Base-by-base conservation (phyloP, 805 yeast species). In the Metschnikowia kunwiensis region DNA sequence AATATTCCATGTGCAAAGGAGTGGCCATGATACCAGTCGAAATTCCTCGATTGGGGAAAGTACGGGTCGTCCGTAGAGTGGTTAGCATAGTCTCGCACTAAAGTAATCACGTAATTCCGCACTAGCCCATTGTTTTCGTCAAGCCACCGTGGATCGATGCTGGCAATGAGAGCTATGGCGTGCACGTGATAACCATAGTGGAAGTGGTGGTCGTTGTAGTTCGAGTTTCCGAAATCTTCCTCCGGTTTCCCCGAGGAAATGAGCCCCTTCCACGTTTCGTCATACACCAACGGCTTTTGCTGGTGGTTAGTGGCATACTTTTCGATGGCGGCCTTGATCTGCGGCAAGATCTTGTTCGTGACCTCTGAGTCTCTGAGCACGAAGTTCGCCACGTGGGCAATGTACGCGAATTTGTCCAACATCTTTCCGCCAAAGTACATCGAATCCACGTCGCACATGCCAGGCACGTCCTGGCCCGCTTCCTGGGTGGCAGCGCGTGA, bases 351-450 rank as follows among this genome's bases (percentile, higher is more conserved):
- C 7, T 57, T 57, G 10, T 57, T 48, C 1, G 93, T 73, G 37
- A 82, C 60, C 1, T 53, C 57, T 0, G 60, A 54, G 53, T 89
- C 83, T 13, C 75, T 56, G 29, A 91, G 58, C 13, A 91, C 70
- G 43, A 70, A 79, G 36, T 82, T 79, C 24, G 82, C 78, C 8
- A 80, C 86, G 44, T 83, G 83, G 10, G 87, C 68, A 34, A 93
- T 74, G 70, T 84, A 83, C 0, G 97, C 96, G 61, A 85, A 93
- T 62, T 89, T 93, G 48, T 88, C 96, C 32, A 89, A 65, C 18
- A 78, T 72, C 57, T 93, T 91, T 9, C 97, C 98, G 2, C 95
- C 75, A 14, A 86, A 79, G 61, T 91, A 91, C 85, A 89, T 89
- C 0, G 96, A 86, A 44, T 86, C 86, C 8, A 81, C 65, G 50